Base-by-base conservation (phyloP, 345 rosid genomes). In the Euphorbia lathyris region DNA sequence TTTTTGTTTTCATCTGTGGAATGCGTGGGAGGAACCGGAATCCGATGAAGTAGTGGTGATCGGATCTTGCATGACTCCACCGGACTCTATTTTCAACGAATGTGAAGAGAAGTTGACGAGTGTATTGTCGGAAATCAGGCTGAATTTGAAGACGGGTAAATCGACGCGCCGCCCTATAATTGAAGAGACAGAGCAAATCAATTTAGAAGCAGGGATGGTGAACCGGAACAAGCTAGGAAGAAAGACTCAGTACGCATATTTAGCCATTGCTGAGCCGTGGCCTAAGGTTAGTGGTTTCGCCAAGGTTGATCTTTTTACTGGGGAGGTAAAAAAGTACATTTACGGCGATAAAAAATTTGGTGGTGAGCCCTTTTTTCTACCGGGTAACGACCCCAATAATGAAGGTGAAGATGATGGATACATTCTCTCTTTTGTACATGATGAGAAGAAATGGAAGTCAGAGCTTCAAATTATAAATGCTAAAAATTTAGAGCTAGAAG, bases 41-140 rank as follows among this genome's bases (percentile, higher is more conserved):
- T 71, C 88, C 7, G 86, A 91, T 25, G 98, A 94, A 51, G 82
- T 90, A 3, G 96, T 94, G 22, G 97, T 94, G 66, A 90, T 94
- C 43, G 97, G 98, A 32, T 94, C 98, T 14, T 91, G 97, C 78
- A 94, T 94, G 97, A 90, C 99, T n/a, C 99, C 97, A 11, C 85
- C 97, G 19, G 99, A 94, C 81, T 94, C 99, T 0, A 88, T 94
- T 76, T 94, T 94, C 81, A 94, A 94, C 73, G 97, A 94, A 77
- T 84, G 88, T 22, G 96, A 91, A 36, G 97, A 91, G 80, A 86
- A 82, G 58, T 79, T 94, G 16, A 62, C 85, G 67, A 88, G 93
- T n/a, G 90, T 90, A 16, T 62, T 94, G 7, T 91, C 96, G 2
- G 98, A 94, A 69, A 90, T 94, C 66, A 79, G 98, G 75, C 84